phyloP scores from a whole-genome alignment of 2,329 filamentous ascomycete genomes.

The Aspergillus sp. region DNA sequence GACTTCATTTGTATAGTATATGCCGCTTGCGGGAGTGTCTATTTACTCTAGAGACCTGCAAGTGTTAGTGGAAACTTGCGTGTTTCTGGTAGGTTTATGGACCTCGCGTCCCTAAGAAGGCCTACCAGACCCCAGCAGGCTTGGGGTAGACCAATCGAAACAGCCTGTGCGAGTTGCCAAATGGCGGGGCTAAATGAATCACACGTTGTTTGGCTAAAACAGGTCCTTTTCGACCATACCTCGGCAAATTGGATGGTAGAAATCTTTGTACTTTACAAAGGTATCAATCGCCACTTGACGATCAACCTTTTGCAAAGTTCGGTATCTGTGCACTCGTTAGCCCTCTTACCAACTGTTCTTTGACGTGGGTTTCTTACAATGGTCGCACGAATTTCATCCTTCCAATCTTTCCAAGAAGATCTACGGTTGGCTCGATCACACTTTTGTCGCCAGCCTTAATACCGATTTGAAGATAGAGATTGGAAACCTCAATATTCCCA shows the following conservation, averaged over 20 bases:
- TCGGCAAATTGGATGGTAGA: conserved; percentile 93
- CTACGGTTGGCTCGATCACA: conserved; percentile 69
- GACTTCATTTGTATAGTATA: conserved; percentile 2
- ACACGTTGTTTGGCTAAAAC: conserved; percentile 43
- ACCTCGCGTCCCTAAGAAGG: background rate
- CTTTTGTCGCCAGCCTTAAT: conserved; percentile 70
- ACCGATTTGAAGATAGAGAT: conserved; percentile 76
- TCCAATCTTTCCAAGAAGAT: conserved; percentile 77
- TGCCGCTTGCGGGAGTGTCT: background rate
- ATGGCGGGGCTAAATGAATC: background rate
- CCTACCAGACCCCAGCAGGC: background rate
- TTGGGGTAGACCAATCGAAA: background rate
- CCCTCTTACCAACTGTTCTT: background rate
- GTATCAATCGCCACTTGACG: conserved; percentile 73
- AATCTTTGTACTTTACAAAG: conserved; percentile 83
- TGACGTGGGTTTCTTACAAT: conserved; percentile 52
- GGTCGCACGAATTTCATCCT: conserved; percentile 97
- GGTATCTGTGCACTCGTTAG: conserved; percentile 45
- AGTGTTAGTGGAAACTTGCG: background rate
- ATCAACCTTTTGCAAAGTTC: conserved; percentile 72
- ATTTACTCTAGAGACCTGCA: background rate
- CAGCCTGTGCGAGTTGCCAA: background rate
- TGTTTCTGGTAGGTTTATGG: background rate
- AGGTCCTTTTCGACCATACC: conserved; percentile 85
- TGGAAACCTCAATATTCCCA: conserved; percentile 81